phyloP scores from a whole-genome alignment of 805 yeast genomes.

The Ogataea methanolica region DNA sequence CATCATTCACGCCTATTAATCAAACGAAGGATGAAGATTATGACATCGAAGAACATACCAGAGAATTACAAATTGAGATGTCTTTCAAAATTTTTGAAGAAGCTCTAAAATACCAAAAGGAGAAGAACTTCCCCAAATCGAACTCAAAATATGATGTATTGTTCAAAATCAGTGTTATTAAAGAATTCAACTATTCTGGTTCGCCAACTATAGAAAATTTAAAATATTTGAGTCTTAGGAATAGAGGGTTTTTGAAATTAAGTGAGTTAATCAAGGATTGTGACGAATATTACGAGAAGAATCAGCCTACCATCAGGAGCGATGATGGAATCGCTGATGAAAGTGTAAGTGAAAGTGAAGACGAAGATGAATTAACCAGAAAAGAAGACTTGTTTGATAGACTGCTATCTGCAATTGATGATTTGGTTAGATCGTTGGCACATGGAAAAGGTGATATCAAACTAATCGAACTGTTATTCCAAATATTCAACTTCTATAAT shows the following conservation, averaged over 20 bases:
- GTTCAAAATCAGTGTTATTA: conserved; percentile 65
- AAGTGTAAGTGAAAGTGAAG: conserved; percentile 6
- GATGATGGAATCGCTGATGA: conserved; percentile 19
- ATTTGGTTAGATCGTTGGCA: conserved; percentile 57
- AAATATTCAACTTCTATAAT: conserved; percentile 47
- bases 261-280: conserved; percentile 29
- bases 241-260: conserved; percentile 70
- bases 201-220: conserved; percentile 68
- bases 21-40: conserved; percentile 62
- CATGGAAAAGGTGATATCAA: conserved; percentile 65
- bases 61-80: conserved; percentile 87
- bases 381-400: conserved; percentile 14
- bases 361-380: conserved; percentile 23
- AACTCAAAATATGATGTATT: conserved; percentile 52
- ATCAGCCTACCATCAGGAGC: neutral
- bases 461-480: conserved; percentile 44
- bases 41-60: conserved; percentile 83
- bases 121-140: conserved; percentile 44
- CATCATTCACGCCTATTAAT: conserved; percentile 77
- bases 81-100: conserved; percentile 71
- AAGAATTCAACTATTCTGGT: conserved; percentile 34
- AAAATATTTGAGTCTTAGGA: conserved; percentile 74
- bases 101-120: conserved; percentile 62
- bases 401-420: conserved; percentile 42
- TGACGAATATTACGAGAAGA: neutral